Evolutionary conservation across 257 asterid genomes (phyloP), one percentile per base, ranked within the genome.

Genomic region (Phtheirospermum japonicum): DNA sequence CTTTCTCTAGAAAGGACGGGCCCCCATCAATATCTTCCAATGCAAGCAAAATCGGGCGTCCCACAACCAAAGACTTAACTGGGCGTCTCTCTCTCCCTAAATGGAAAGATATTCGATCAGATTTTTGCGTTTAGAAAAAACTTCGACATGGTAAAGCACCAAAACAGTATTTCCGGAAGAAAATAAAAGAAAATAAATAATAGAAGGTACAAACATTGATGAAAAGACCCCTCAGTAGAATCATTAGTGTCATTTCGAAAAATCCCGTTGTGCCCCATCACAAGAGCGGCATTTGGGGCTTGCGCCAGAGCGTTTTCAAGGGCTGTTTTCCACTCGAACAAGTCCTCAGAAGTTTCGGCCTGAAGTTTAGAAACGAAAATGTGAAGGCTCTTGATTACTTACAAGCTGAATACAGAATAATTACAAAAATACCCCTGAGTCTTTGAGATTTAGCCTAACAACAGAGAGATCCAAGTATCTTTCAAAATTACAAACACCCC

Each of bases 211-310:
- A 52, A 36, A 93, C 99, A 89, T 71, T 85, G 99, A 79, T 79
- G 83, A 76, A 89, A 89, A 75, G 97, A 86, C 66, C 95, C 94
- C 59, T 88, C 96, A 26, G 72, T 68, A 59, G 88, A 46, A 71
- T 89, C 99, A 73, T 68, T 82, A 32, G 86, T 49, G 52, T 89
- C 97, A 77, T 71, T 89, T 67, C 86, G 84, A 61, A 93, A 87
- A 53, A 89, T 93, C 76, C 99, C 96, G 75, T 93, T 87, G 69
- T 93, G 95, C 61, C 99, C 97, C 99, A 89, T 87, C 75, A 89
- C 96, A 72, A 93, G 94, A 46, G 96, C 99, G 76, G 95, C 99
- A 78, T 88, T 89, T 57, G 97, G 99, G 20, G 97, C 97, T 82
- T 89, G 99, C 26, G 88, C 83, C 71, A 93, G 91, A 78, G 99